Percentiles rank a stretch among this genome's conserved stretches.
phyloP scores from a whole-genome alignment of 768 basidiomycete species.

The Tephrocybe sp. region DNA sequence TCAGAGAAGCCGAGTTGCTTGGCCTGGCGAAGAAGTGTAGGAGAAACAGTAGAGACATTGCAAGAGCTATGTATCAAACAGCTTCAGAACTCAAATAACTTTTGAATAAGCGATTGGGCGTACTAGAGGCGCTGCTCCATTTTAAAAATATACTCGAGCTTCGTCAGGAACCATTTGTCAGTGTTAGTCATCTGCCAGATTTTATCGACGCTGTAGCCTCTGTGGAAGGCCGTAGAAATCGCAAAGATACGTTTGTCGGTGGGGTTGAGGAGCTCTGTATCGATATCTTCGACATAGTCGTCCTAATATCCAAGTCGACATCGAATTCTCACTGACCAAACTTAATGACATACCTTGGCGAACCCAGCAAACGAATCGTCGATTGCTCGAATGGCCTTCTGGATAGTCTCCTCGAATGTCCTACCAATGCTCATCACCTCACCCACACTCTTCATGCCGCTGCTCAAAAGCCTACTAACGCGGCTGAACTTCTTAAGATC shows the following conservation, averaged over 20 bases:
- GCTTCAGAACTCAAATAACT: slow-evolving; percentile 6
- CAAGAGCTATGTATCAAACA: slow-evolving; percentile 46
- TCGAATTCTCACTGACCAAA: neutral
- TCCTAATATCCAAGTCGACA: slow-evolving; percentile 53
- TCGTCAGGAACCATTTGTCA: slow-evolving; percentile 97
- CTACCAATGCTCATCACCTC: slow-evolving; percentile 99
- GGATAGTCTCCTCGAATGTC: slow-evolving; percentile 97
- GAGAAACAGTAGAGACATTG: slow-evolving; percentile 62
- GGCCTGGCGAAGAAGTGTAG: slow-evolving; percentile 66
- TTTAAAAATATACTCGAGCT: slow-evolving; percentile 77
- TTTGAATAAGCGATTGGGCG: slow-evolving; percentile 27
- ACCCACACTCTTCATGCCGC: slow-evolving; percentile 98
- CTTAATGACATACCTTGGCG: slow-evolving; percentile 54
- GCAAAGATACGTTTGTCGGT: slow-evolving; percentile 98
- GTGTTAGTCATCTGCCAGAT: slow-evolving; percentile 98
- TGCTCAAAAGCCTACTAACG: slow-evolving; percentile 86
- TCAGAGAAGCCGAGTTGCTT: slow-evolving; percentile 98
- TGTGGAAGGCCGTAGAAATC: slow-evolving; percentile 89
- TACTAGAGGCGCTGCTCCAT: slow-evolving; percentile 80
- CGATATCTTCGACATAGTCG: slow-evolving; percentile 84
- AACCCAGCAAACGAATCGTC: slow-evolving; percentile 96
- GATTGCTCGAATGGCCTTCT: slow-evolving; percentile 96
- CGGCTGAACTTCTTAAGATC: slow-evolving; percentile 97
- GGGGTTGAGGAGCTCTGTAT: slow-evolving; percentile 89
- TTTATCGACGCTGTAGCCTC: slow-evolving; percentile 92